Base-by-base conservation (phyloP, 164 flowering plant genomes). In the Vitis rupestris region DNA sequence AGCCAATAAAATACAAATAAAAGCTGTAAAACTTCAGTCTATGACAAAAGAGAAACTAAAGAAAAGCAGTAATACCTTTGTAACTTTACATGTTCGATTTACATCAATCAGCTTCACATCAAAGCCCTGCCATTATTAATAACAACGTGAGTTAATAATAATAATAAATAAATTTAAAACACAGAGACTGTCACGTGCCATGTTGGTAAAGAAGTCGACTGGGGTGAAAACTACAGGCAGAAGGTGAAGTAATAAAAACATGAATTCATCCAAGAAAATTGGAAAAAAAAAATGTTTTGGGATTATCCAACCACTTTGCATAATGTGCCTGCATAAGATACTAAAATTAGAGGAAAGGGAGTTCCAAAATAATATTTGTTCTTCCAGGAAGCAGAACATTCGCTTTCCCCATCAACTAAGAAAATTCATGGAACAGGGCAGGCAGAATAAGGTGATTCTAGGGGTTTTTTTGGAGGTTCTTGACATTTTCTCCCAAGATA, bases 11-110 rank as follows among this genome's bases (percentile, higher is more conserved):
- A 52, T n/a, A 14, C 12, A 15, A 67, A 57, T 16, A 23, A 61
- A 10, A 16, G 53, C 27, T 63, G 3, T 50, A n/a, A 61, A 14
- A 63, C 31, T 62, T 10, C 16, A 17, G 29, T 27, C 31, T 31
- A 44, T 64, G 23, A 53, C 51, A 31, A 47, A 50, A 68, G 7
- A 29, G 13, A 44, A 0, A 11, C 37, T 30, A 66, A 54, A 10
- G 59, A 44, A 56, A 13, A 65, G 13, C 0, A 51, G 53, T 10
- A 50, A 5, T 82, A 93, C 98, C 98, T 95, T 95, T 6, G 97
- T 93, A 64, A 91, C 98, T 82, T 95, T 95, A 78, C 90, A 83
- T 13, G 98, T 91, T 63, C 92, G 82, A 65, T 91, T 95, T 63
- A 93, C 80, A 81, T 90, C 79, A 59, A 95, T 86, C 65, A 90